Evolutionary conservation across 495 filamentous ascomycete species (phyloP), one percentile per base, ranked within the genome.

Genomic region (Apiosordaria backusii): DNA sequence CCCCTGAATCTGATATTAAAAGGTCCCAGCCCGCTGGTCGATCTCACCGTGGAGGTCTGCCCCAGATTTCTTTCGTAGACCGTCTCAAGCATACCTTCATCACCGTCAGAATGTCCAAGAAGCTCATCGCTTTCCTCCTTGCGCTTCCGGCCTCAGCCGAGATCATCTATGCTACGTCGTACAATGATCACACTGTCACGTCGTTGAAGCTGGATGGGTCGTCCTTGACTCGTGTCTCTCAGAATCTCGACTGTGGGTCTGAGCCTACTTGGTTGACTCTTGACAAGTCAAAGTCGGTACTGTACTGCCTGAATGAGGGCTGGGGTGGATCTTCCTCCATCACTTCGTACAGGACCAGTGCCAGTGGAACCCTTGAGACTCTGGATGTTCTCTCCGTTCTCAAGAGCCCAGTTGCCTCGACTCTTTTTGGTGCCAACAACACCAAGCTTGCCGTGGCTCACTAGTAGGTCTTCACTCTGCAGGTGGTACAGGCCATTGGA

Each of bases 281-380:
- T 40, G 85, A 82, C 73, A 21, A 55, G n/a, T 63, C 74, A 45
- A 78, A 82, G 29, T 71, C 74, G 9, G 75, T 82, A 7, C 73
- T 90, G 21, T 89, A 87, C 78, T 88, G 86, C 76, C 73, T 85
- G 24, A 83, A 88, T 60, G 88, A 90, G 73, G 80, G 75, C 50
- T 71, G 79, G 62, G 62, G 27, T 45, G 63, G 68, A 29, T 71
- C 72, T 57, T 82, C 81, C 21, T 70, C 75, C 24, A 72, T 86
- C 52, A 71, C 77, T 35, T 74, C 76, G 23, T 83, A 79, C 67
- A 74, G 72, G 66, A 74, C 72, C 4, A 65, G 71, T 52, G 55
- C 63, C 57, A 67, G 75, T 67, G 81, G 81, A 5, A 64, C 65
- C 87, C 70, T 84, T 54, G 70, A 71, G 18, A 67, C 61, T 10